A percentile compares a stretch with the other conserved stretches of the same genome.
Evolutionary conservation across 257 asterid genomes (phyloP).

Genomic region (Coffea eugenioides): DNA sequence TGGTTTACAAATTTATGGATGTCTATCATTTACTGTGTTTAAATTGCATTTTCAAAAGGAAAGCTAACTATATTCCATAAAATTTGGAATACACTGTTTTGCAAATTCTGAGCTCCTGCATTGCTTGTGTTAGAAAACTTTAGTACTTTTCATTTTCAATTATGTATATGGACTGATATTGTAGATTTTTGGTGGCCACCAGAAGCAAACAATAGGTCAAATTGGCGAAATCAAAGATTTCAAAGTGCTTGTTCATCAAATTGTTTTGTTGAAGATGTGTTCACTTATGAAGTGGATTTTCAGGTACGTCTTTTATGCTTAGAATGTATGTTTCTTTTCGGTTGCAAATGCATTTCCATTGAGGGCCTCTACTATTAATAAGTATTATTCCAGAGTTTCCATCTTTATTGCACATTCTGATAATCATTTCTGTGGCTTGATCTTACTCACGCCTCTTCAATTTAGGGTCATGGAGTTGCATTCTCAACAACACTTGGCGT

Average conservation of each 20-base stretch:
- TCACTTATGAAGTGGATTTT: not conserved
- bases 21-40: not conserved
- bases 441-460: not conserved
- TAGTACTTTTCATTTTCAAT: not conserved
- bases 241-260: not conserved
- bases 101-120: not conserved
- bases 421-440: not conserved
- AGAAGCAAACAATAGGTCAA: not conserved
- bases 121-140: not conserved
- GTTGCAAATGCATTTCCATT: not conserved
- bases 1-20: not conserved
- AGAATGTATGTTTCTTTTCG: not conserved
- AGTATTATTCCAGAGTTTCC: not conserved
- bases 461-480: slow-evolving; percentile 6
- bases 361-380: not conserved
- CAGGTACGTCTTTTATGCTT: slow-evolving; percentile 8
- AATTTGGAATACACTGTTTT: not conserved
- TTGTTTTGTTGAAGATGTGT: not conserved
- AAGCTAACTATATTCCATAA: not conserved
- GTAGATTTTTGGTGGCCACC: not conserved
- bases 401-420: not conserved
- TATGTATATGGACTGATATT: not conserved
- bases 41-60: not conserved
- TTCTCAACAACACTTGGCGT: not conserved
- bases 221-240: slow-evolving; percentile 2